Evolutionary conservation across 305 asterid species (phyloP).

Genomic region (Andrographis paniculata): DNA sequence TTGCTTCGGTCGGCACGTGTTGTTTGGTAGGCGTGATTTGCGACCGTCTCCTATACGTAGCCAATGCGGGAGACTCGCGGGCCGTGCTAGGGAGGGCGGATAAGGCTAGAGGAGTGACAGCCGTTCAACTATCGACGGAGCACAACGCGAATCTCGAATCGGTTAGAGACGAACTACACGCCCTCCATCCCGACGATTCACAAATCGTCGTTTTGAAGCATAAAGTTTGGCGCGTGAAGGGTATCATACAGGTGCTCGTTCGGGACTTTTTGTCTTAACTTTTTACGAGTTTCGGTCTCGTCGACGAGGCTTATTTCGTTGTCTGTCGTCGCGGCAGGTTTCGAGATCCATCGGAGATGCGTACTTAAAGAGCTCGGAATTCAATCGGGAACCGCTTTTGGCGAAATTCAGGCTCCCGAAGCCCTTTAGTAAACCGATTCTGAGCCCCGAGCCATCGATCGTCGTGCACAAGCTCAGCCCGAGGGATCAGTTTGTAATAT

Average conservation of each 20-base stretch:
- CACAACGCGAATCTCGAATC: conserved; percentile 74
- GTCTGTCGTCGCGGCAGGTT: conserved; percentile 33
- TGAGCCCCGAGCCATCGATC: not conserved
- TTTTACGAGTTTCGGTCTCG: no score
- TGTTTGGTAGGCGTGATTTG: conserved; percentile 84
- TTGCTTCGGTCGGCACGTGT: conserved; percentile 91
- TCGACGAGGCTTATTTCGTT: no score
- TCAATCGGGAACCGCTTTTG: not conserved
- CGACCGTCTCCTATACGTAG: conserved; percentile 59
- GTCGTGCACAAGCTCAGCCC: conserved; percentile 12
- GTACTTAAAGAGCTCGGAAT: conserved; percentile 67
- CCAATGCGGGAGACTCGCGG: conserved; percentile 95
- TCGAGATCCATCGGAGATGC: conserved; percentile 95
- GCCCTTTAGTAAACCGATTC: not conserved
- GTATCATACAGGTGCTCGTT: conserved; percentile 73
- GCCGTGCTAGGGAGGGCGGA: conserved; percentile 71
- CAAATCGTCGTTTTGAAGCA: conserved; percentile 77
- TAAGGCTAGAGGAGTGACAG: conserved; percentile 46
- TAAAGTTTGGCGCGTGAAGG: conserved; percentile 97
- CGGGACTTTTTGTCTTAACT: no score
- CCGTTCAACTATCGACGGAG: conserved; percentile 69
- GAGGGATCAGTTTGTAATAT: conserved; percentile 64
- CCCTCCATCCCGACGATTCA: conserved; percentile 74
- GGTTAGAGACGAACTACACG: conserved; percentile 65
- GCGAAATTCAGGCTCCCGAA: not conserved